phyloP scores from a whole-genome alignment of 768 basidiomycete species.

The Trametes meyenii region DNA sequence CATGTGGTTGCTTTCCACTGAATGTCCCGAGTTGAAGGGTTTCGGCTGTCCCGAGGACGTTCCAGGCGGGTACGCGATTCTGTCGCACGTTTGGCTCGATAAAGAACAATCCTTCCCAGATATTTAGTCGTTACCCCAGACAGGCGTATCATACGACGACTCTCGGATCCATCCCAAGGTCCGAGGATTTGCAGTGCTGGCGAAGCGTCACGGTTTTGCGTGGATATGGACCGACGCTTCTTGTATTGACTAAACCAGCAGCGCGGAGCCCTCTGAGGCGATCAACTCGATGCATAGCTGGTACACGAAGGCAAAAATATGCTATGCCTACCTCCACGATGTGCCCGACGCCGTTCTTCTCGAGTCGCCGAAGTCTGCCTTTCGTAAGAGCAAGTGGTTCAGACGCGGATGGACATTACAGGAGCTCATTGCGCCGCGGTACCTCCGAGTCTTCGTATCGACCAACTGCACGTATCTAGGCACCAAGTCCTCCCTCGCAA shows the following conservation, averaged over 20 bases:
- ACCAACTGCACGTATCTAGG: slow-evolving; percentile 1
- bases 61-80: slow-evolving; percentile 6
- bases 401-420: neutral
- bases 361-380: neutral
- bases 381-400: neutral
- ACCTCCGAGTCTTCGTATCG: slow-evolving; percentile 8
- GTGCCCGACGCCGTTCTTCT: neutral
- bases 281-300: slow-evolving; percentile 1
- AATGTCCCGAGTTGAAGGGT: neutral
- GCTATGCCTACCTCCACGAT: neutral
- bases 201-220: neutral
- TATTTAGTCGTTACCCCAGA: neutral
- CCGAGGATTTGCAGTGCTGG: neutral
- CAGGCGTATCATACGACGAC: neutral
- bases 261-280: neutral
- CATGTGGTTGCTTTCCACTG: slow-evolving; percentile 13
- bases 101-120: slow-evolving; percentile 6
- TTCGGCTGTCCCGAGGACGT: slow-evolving; percentile 4
- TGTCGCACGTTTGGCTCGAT: slow-evolving; percentile 12
- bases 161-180: neutral
- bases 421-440: slow-evolving; percentile 6
- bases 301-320: neutral
- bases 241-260: slow-evolving; percentile 1
- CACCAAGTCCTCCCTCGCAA: neutral
- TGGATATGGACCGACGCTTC: slow-evolving; percentile 1